Evolutionary conservation across 345 rosid species (phyloP), one percentile per base, ranked within the genome.

Genomic region (Adansonia digitata): DNA sequence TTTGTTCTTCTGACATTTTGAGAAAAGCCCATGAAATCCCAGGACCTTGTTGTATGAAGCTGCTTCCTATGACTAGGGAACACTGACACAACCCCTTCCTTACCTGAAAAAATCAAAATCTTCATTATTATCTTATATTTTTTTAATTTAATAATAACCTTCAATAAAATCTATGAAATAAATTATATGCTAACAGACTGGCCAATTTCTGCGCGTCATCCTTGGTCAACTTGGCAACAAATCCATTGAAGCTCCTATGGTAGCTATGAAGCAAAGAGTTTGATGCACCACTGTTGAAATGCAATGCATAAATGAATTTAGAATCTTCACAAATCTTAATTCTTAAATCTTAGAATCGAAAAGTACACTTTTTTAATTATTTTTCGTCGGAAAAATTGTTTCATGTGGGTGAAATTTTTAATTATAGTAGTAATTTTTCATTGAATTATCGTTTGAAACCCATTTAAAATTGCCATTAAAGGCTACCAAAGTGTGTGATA

Each of bases 1-100:
- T 51, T 70, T 48, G 55, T 7, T 81, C 90, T 86, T 24, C 10
- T 73, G 0, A 74, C 82, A 22, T 69, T 42, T 56, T 82, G 66
- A 5, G 86, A 68, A 71, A 86, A 87, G 0, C 89, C 86, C 85
- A 89, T 79, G 77, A 89, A 88, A 71, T 86, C 82, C 92, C 92
- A 88, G 26, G 88, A 86, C 15, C 77, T 77, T 72, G 93, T 84
- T 10, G 89, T 85, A 31, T 85, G 90, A 46, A 89, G 88, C 26
- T 83, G 79, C 66, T 81, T 70, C 76, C n/a, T 85, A 61, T 70
- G 75, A 74, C 71, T 87, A 3, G 84, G 88, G 72, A 89, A 85
- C 75, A 89, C 90, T 5, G 91, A 87, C 29, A 85, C 89, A 24
- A 87, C 85, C 27, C 76, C 88, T 20, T 85, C 76, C 87, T 69